These are phyloP conservation scores for Spirogloea muscicola DNA, from an alignment of 139 green algal species.

Conservation along the genomic window DNA sequence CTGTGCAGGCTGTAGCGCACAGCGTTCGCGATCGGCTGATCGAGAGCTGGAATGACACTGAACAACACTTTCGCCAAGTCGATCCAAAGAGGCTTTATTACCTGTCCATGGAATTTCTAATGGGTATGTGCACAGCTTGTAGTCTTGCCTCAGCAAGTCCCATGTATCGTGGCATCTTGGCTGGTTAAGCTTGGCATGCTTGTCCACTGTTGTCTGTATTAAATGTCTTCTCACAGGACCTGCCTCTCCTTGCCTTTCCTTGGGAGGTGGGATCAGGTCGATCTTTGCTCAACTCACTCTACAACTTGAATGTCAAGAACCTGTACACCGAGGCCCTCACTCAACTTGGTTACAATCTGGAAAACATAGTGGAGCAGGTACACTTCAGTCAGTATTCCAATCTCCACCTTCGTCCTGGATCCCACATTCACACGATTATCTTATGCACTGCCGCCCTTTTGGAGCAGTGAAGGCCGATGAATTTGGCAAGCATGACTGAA, in stretches of 20 bases:
- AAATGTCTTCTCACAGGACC: no score
- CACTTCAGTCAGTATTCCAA: no score
- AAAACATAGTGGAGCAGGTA: slow-evolving; percentile 51
- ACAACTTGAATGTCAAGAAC: slow-evolving; percentile 81
- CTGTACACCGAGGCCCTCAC: slow-evolving; percentile 74
- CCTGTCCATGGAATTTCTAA: slow-evolving; percentile 94
- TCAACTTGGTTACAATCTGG: slow-evolving; percentile 63
- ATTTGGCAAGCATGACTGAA: no score
- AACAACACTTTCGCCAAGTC: slow-evolving; percentile 82
- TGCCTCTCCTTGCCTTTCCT: not conserved
- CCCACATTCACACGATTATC: not conserved
- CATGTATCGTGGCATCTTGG: no score
- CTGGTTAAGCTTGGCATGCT: no score
- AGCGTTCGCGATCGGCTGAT: slow-evolving; percentile 89
- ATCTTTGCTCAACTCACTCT: slow-evolving; percentile 86
- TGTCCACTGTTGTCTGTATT: no score
- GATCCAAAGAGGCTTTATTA: slow-evolving; percentile 97
- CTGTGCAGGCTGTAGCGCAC: slow-evolving; percentile 74
- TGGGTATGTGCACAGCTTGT: slow-evolving; percentile 66
- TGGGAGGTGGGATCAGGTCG: no score
- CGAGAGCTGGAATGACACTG: slow-evolving; percentile 96
- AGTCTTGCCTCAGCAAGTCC: no score
- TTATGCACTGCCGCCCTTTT: not conserved
- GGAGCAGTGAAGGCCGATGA: no score
- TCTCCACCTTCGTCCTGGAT: no score